phyloP scores from a whole-genome alignment of 768 basidiomycete species.

The Asterophora lycoperdoides region DNA sequence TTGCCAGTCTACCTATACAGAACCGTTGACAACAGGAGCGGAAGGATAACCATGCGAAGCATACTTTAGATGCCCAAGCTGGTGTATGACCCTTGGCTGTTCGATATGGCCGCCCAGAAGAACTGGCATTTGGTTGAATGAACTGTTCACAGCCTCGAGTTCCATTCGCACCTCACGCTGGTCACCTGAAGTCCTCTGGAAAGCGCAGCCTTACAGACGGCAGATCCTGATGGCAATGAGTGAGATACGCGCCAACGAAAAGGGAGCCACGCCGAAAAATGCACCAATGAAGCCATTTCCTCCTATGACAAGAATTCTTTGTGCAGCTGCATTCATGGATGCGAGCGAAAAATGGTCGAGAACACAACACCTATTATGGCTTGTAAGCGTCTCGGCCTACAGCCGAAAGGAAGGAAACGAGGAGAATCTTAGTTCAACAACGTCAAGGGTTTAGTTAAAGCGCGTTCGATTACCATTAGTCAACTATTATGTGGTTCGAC shows the following conservation, averaged over 20 bases:
- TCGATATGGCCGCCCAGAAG: slow-evolving; percentile 79
- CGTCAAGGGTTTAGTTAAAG: no score
- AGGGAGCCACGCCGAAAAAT: background rate
- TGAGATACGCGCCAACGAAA: slow-evolving; percentile 1
- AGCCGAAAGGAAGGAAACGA: background rate
- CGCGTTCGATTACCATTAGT: no score
- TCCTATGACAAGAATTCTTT: slow-evolving; percentile 88
- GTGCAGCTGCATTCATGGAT: slow-evolving; percentile 34
- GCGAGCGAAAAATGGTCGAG: background rate
- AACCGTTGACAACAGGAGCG: background rate
- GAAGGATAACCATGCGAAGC: slow-evolving; percentile 15
- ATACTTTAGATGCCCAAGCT: slow-evolving; percentile 76
- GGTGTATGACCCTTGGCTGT: slow-evolving; percentile 91
- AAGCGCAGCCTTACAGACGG: slow-evolving; percentile 86
- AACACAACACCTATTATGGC: no score
- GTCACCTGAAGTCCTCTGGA: slow-evolving; percentile 81
- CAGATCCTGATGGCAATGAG: slow-evolving; percentile 61
- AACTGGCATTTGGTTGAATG: slow-evolving; percentile 40
- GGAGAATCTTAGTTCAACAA: background rate
- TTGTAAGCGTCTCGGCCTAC: background rate
- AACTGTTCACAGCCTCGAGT: background rate
- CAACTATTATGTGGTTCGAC: background rate
- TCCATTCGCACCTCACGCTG: slow-evolving; percentile 67
- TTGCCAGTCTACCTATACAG: slow-evolving; percentile 78
- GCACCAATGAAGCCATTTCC: slow-evolving; percentile 98